These are phyloP conservation scores for Saccharomyces pastorianus DNA, from an alignment of 1,139 yeast species.

Conservation along the genomic window DNA sequence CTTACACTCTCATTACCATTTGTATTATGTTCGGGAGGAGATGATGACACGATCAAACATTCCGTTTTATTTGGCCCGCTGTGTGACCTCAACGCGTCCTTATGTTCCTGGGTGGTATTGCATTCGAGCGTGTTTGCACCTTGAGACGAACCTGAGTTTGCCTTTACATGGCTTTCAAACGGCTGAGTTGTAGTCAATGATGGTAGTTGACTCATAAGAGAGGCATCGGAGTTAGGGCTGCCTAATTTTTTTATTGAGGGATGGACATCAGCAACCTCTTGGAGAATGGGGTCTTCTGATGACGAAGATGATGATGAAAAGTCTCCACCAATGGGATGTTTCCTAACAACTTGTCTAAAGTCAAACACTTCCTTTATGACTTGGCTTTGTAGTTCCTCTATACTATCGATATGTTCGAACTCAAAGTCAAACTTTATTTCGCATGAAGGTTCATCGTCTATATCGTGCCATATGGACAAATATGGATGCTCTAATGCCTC, in stretches of 20 bases:
- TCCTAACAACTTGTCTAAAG: neutral
- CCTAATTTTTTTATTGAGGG: neutral
- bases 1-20: neutral
- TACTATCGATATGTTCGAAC: conserved; percentile 77
- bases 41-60: neutral
- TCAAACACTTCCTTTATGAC: neutral
- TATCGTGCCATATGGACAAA: conserved; percentile 88
- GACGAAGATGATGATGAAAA: neutral
- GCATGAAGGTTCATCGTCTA: conserved; percentile 84
- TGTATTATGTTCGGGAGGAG: neutral
- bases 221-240: neutral
- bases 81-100: neutral
- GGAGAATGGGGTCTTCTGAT: neutral
- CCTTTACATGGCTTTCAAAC: neutral
- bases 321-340: neutral
- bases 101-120: neutral
- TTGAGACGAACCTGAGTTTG: neutral
- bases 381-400: conserved; percentile 35
- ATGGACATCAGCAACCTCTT: neutral
- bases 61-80: neutral
- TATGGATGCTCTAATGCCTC: conserved; percentile 86
- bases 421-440: conserved; percentile 75
- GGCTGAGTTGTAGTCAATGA: neutral
- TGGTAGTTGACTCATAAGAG: neutral
- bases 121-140: neutral